A percentile compares a stretch with the other conserved stretches of the same genome.
phyloP scores from a whole-genome alignment of 495 filamentous ascomycete species.

The Aspergillus asperescens region DNA sequence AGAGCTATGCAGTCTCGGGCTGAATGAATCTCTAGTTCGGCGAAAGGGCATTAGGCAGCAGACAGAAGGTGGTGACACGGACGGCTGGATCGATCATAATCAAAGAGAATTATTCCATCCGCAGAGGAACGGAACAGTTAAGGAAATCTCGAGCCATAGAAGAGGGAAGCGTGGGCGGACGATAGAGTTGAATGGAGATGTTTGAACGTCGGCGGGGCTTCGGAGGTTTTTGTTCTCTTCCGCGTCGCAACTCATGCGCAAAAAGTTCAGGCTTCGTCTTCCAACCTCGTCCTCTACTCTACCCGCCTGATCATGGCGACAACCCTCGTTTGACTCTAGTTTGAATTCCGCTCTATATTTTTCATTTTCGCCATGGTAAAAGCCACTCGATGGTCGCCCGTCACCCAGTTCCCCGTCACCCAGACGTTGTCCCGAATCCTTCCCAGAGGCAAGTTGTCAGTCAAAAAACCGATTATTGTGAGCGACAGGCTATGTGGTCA shows the following conservation, averaged over 20 bases:
- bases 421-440: constrained; percentile 13
- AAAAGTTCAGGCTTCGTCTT: background rate
- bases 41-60: constrained; percentile 9
- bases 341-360: too few species aligned
- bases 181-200: background rate
- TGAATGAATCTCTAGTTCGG: background rate
- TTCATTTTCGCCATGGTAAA: too few species aligned
- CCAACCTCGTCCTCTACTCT: background rate
- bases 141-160: background rate
- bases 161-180: background rate
- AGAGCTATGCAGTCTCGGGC: background rate
- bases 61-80: constrained; percentile 8
- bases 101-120: constrained; percentile 1
- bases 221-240: background rate
- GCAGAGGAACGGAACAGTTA: background rate
- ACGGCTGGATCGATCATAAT: constrained; percentile 8
- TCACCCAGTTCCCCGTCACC: constrained; percentile 20
- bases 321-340: too few species aligned
- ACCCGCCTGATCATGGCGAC: too few species aligned
- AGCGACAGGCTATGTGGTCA: constrained; percentile 58
- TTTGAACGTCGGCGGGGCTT: constrained; percentile 2
- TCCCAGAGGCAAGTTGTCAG: background rate
- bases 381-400: constrained; percentile 12
- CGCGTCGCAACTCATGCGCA: too few species aligned
- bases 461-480: constrained; percentile 40